Evolutionary conservation across 257 asterid genomes (phyloP).

Genomic region (Knoxia roxburghii): DNA sequence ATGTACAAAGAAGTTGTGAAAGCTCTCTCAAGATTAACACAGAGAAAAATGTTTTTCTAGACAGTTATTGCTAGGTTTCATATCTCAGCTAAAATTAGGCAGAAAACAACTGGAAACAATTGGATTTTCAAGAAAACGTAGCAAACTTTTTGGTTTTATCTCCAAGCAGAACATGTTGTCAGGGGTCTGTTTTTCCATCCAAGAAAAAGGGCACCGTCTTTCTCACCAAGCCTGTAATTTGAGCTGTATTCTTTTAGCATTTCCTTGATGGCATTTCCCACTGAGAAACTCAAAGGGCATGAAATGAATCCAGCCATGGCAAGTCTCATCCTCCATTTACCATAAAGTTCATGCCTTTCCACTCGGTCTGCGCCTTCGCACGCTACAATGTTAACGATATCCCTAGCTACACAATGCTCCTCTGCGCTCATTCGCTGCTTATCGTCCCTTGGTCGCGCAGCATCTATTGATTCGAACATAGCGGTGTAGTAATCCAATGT

Average conservation of each 20-base stretch:
- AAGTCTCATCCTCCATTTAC: slow-evolving; percentile 74
- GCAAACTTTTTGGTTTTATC: slow-evolving; percentile 27
- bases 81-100: slow-evolving; percentile 10
- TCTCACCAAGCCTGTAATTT: slow-evolving; percentile 49
- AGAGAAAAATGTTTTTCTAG: neutral
- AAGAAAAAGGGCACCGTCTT: slow-evolving; percentile 61
- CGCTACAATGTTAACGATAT: slow-evolving; percentile 73
- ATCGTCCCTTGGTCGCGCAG: slow-evolving; percentile 62
- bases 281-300: slow-evolving; percentile 55
- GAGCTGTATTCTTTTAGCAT: slow-evolving; percentile 58
- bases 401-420: slow-evolving; percentile 79
- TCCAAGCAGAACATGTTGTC: slow-evolving; percentile 79
- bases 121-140: neutral
- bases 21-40: neutral
- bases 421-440: slow-evolving; percentile 65
- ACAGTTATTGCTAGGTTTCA: neutral
- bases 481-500: slow-evolving; percentile 76
- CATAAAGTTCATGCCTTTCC: slow-evolving; percentile 85
- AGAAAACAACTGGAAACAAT: slow-evolving; percentile 7
- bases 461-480: slow-evolving; percentile 88
- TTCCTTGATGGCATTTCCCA: slow-evolving; percentile 37
- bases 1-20: slow-evolving; percentile 6
- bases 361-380: slow-evolving; percentile 83
- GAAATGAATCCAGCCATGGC: slow-evolving; percentile 71
- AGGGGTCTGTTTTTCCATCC: slow-evolving; percentile 82